These are phyloP conservation scores for Xylaria castorea DNA, from an alignment of 495 filamentous ascomycete genomes.

Conservation along the genomic window DNA sequence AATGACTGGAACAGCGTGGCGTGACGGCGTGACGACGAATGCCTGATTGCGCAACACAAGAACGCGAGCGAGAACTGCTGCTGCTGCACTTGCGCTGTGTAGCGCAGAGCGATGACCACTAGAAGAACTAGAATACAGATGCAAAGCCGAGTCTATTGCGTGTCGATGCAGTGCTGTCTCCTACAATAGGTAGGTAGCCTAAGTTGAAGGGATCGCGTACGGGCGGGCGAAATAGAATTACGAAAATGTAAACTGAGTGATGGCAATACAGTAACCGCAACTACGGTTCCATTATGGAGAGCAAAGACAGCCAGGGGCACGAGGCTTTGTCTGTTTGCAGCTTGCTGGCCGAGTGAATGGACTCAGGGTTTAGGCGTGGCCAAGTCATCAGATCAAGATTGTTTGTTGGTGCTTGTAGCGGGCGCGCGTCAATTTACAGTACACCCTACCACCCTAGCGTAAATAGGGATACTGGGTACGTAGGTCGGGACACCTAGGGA, in stretches of 20 bases:
- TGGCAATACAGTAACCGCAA: neutral
- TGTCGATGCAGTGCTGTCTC: slow-evolving; percentile 3
- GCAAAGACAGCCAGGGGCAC: neutral
- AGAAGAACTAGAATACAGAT: neutral
- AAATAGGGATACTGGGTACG: slow-evolving; percentile 1
- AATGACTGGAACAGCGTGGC: slow-evolving; percentile 24
- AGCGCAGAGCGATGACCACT: neutral
- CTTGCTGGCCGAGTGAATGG: neutral
- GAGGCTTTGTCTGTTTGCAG: slow-evolving; percentile 23
- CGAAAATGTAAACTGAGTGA: neutral
- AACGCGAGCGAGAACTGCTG: neutral
- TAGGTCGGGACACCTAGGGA: neutral
- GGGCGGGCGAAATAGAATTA: neutral
- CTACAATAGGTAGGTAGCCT: neutral
- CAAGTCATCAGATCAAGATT: slow-evolving; percentile 23
- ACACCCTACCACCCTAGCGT: neutral
- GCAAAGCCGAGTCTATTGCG: neutral
- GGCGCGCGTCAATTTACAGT: slow-evolving; percentile 1
- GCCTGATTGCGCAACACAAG: neutral
- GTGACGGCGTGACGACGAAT: slow-evolving; percentile 1
- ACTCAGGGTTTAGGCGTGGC: slow-evolving; percentile 16
- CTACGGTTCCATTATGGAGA: slow-evolving; percentile 19
- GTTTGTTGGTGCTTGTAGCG: slow-evolving; percentile 4
- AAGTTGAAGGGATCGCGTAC: neutral
- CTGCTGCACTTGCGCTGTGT: neutral